Percentiles rank a stretch among this genome's conserved stretches.
Evolutionary conservation across 1,284 basidiomycete genomes (phyloP).

Genomic region (Golubevia sp.): DNA sequence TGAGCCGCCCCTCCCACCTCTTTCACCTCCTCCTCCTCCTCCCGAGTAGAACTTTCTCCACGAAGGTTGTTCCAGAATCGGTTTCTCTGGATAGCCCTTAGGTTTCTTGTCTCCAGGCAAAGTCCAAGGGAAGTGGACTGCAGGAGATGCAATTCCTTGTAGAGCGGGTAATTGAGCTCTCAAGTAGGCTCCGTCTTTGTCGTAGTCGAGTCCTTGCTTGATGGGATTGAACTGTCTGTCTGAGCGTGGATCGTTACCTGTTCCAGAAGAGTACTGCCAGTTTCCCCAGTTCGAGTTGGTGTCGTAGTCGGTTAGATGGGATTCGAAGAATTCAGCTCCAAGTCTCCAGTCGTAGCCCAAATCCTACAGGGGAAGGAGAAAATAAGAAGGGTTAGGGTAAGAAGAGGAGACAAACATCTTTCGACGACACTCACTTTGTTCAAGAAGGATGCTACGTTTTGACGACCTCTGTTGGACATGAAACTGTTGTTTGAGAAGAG

Average conservation of each 20-base stretch:
- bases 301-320: constrained; percentile 39
- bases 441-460: constrained; percentile 43
- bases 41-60: constrained; percentile 38
- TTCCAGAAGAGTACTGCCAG: constrained; percentile 36
- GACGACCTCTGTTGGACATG: constrained; percentile 64
- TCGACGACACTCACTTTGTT: constrained; percentile 10
- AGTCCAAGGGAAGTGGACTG: constrained; percentile 42
- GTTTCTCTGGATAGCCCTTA: constrained; percentile 23
- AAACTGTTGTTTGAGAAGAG: constrained; percentile 51
- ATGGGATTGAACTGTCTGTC: constrained; percentile 49
- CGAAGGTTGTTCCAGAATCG: constrained; percentile 38
- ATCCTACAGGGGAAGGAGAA: too few species aligned
- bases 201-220: constrained; percentile 50
- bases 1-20: background rate
- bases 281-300: constrained; percentile 37
- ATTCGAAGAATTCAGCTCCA: constrained; percentile 46
- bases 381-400: too few species aligned
- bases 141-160: constrained; percentile 3
- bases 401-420: too few species aligned
- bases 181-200: constrained; percentile 22
- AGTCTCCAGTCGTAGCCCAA: constrained; percentile 40
- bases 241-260: constrained; percentile 45
- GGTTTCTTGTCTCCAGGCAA: constrained; percentile 2
- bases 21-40: constrained; percentile 6
- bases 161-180: constrained; percentile 33